These are phyloP conservation scores for Escovopsis sp. DNA, from an alignment of 2,329 filamentous ascomycete species.

Conservation along the genomic window DNA sequence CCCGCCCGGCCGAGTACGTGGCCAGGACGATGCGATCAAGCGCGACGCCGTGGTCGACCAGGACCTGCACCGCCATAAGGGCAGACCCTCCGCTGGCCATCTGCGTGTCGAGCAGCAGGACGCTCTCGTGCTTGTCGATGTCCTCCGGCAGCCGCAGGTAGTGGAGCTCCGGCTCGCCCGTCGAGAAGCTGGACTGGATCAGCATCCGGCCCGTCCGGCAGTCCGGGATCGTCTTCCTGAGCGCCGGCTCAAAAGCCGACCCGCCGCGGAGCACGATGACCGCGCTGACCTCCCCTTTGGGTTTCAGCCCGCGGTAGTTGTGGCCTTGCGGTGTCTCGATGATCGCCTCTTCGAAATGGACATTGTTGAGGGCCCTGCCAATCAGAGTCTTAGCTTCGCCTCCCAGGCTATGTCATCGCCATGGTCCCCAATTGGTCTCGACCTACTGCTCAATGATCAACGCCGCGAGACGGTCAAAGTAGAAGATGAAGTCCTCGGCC, in stretches of 20 bases:
- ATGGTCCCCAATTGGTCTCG: background rate
- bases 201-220: conserved; percentile 78
- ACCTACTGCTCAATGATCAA: conserved; percentile 65
- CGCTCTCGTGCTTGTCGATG: conserved; percentile 60
- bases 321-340: conserved; percentile 59
- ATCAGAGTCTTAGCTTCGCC: conserved; percentile 2
- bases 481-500: conserved; percentile 91
- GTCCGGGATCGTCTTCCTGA: conserved; percentile 84
- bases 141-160: conserved; percentile 68
- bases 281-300: conserved; percentile 64
- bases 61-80: conserved; percentile 90
- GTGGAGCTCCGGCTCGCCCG: conserved; percentile 84
- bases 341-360: conserved; percentile 48
- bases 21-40: conserved; percentile 81
- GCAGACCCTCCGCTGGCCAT: conserved; percentile 80
- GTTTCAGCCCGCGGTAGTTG: conserved; percentile 55
- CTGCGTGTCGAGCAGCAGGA: conserved; percentile 81
- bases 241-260: conserved; percentile 71
- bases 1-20: conserved; percentile 76
- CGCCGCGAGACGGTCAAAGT: conserved; percentile 82
- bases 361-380: conserved; percentile 57
- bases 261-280: conserved; percentile 83
- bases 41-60: conserved; percentile 82
- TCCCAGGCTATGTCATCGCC: background rate
- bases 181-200: conserved; percentile 76